A percentile compares a stretch with the other conserved stretches of the same genome.
Evolutionary conservation across 768 basidiomycete genomes (phyloP).

Genomic region (Lactifluus piperatus): DNA sequence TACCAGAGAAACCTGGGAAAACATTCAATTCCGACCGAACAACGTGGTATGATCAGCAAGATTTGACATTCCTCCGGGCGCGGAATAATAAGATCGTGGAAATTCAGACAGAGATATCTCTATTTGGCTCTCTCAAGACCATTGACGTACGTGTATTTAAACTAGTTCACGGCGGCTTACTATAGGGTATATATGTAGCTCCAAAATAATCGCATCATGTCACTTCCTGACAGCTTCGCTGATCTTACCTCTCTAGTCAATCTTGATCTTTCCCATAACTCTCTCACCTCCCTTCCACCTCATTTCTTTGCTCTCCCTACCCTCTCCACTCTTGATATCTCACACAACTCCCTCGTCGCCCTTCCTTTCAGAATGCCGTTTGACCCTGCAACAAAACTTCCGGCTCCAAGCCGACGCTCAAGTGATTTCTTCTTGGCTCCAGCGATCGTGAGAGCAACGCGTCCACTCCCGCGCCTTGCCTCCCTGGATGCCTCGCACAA

Average conservation of each 20-base stretch:
- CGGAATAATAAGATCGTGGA: conserved; percentile 76
- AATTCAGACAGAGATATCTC: conserved; percentile 72
- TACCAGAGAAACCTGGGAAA: conserved; percentile 27
- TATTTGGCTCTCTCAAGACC: conserved; percentile 75
- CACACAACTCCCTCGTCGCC: conserved; percentile 54
- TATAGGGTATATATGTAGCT: conserved; percentile 36
- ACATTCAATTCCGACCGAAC: conserved; percentile 35
- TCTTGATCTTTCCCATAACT: conserved; percentile 71
- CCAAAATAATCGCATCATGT: conserved; percentile 60
- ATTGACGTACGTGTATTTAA: conserved; percentile 50
- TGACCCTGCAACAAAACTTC: conserved; percentile 19
- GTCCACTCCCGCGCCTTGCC: conserved; percentile 59
- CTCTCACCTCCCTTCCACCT: conserved; percentile 50
- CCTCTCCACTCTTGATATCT: conserved; percentile 57
- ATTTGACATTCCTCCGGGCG: conserved; percentile 64
- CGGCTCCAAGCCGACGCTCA: conserved; percentile 27
- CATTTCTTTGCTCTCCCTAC: conserved; percentile 62
- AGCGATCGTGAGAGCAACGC: conserved; percentile 49
- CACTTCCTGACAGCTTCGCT: conserved; percentile 55
- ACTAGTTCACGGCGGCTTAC: not conserved
- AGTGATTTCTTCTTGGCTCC: conserved; percentile 53
- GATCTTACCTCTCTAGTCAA: conserved; percentile 58
- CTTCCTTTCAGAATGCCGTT: conserved; percentile 61
- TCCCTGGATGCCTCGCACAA: conserved; percentile 61
- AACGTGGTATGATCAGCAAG: conserved; percentile 76